These are phyloP conservation scores for Pisolithus tinctorius DNA, from an alignment of 768 basidiomycete genomes.

Conservation along the genomic window DNA sequence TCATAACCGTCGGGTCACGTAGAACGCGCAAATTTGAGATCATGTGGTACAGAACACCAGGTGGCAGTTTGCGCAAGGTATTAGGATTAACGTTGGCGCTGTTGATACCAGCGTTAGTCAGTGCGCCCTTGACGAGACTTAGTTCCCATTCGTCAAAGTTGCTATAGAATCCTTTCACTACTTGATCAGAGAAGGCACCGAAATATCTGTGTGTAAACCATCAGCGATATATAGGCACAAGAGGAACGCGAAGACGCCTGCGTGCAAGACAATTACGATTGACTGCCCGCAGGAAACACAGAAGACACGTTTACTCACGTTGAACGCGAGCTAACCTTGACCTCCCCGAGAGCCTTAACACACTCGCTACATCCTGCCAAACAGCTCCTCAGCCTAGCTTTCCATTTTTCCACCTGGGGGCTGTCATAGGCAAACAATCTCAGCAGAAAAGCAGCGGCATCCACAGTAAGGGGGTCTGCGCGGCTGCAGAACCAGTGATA, in stretches of 20 bases:
- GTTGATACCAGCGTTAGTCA: conserved; percentile 29
- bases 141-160: conserved; percentile 66
- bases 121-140: conserved; percentile 39
- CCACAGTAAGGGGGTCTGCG: conserved; percentile 48
- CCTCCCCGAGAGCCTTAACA: conserved; percentile 56
- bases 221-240: conserved; percentile 7
- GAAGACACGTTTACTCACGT: conserved; percentile 51
- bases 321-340: conserved; percentile 54
- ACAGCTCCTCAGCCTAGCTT: conserved; percentile 45
- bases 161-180: conserved; percentile 51
- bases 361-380: conserved; percentile 64
- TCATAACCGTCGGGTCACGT: conserved; percentile 41
- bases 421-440: conserved; percentile 75
- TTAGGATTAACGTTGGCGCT: conserved; percentile 8
- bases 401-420: conserved; percentile 56
- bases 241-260: conserved; percentile 5
- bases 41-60: conserved; percentile 55
- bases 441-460: conserved; percentile 74
- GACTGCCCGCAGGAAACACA: not conserved
- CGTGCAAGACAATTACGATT: not conserved
- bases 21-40: conserved; percentile 57
- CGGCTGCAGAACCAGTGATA: conserved; percentile 81
- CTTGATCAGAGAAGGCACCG: conserved; percentile 48
- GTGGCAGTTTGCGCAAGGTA: conserved; percentile 36
- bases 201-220: conserved; percentile 52